Percentiles rank a stretch among this genome's conserved stretches.
These are phyloP conservation scores for Podaxis mareebaensis DNA, from an alignment of 768 basidiomycete genomes.

Conservation along the genomic window DNA sequence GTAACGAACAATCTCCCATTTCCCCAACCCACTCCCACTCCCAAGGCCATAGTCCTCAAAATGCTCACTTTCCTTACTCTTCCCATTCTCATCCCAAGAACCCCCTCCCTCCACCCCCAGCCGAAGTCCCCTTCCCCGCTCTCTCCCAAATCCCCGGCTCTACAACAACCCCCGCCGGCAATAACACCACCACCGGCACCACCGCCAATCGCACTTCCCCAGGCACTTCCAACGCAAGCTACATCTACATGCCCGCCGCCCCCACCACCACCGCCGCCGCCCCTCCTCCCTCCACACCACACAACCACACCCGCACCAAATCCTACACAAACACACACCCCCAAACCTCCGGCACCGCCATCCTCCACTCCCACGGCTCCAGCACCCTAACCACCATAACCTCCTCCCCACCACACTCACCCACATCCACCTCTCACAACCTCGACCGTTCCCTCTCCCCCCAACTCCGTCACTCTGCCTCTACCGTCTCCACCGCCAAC, in stretches of 20 bases:
- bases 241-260: constrained; percentile 16
- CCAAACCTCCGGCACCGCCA: constrained; percentile 22
- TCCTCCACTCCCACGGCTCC: constrained; percentile 2
- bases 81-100: constrained; percentile 3
- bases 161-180: neutral
- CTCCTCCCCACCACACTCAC: neutral
- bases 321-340: constrained; percentile 25
- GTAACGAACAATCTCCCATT: constrained; percentile 2
- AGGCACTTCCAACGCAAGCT: neutral
- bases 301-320: constrained; percentile 20
- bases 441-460: neutral
- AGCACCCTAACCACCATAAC: neutral
- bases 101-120: neutral
- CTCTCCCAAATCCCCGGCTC: neutral
- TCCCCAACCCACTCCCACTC: constrained; percentile 7
- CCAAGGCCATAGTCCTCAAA: constrained; percentile 11
- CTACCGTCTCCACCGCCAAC: constrained; percentile 9
- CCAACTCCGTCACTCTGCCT: neutral
- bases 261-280: constrained; percentile 18
- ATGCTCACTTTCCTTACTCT: constrained; percentile 4
- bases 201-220: neutral
- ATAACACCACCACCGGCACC: neutral
- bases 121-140: neutral
- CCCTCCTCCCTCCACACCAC: constrained; percentile 19
- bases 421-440: neutral